A percentile compares a stretch with the other conserved stretches of the same genome.
Evolutionary conservation across 1,139 yeast genomes (phyloP).

Genomic region (Zygotorulaspora mrakii): DNA sequence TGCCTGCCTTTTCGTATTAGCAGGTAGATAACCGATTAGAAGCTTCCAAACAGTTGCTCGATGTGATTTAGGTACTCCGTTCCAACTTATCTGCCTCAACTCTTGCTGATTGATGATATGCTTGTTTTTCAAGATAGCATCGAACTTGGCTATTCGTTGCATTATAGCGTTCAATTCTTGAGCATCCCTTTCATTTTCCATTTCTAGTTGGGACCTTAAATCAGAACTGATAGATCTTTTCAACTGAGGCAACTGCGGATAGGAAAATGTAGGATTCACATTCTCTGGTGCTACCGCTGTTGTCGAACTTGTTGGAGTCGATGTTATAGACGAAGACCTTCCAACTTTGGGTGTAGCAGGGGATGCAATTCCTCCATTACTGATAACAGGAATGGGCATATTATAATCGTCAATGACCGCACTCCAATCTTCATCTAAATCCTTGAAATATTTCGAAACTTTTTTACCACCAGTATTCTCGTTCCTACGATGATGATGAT

Average conservation of each 20-base stretch:
- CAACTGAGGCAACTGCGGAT: constrained; percentile 36
- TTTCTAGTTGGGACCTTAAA: constrained; percentile 27
- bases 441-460: constrained; percentile 45
- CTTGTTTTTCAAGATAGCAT: constrained; percentile 51
- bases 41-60: constrained; percentile 89
- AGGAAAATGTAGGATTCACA: constrained; percentile 18
- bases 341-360: constrained; percentile 16
- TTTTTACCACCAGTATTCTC: constrained; percentile 12
- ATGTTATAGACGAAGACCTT: constrained; percentile 16
- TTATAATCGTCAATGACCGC: constrained; percentile 59
- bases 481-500: constrained; percentile 17
- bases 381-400: constrained; percentile 41
- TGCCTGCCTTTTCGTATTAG: constrained; percentile 71
- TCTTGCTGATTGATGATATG: constrained; percentile 63
- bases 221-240: constrained; percentile 32
- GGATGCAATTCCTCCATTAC: constrained; percentile 35
- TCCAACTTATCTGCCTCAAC: constrained; percentile 81
- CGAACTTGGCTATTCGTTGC: constrained; percentile 64
- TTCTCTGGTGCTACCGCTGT: constrained; percentile 21
- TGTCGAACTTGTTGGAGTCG: constrained; percentile 33
- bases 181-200: constrained; percentile 41
- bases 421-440: constrained; percentile 89
- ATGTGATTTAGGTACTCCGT: constrained; percentile 81
- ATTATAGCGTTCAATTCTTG: constrained; percentile 57
- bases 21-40: constrained; percentile 82